Evolutionary conservation across 129 eudicot species (phyloP).

Genomic region (Chrysanthemum makinoi): DNA sequence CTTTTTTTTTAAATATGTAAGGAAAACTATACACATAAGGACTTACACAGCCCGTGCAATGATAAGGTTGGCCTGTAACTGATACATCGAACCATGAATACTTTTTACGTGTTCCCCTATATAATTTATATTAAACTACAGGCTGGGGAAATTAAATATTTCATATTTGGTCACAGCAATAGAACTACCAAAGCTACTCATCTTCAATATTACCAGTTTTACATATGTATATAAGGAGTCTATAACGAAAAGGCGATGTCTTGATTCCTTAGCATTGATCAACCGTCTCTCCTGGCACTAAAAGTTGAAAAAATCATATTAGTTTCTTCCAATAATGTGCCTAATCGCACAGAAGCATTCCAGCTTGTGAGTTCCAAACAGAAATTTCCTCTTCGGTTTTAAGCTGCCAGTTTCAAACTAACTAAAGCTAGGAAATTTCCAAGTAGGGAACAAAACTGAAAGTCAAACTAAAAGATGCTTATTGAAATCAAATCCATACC

Average conservation of each 20-base stretch:
- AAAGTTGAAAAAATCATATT: too few species aligned
- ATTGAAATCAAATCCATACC: slow-evolving; percentile 16
- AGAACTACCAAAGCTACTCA: slow-evolving; percentile 18
- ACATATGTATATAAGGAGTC: slow-evolving; percentile 5
- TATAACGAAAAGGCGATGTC: slow-evolving; percentile 3
- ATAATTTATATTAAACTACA: too few species aligned
- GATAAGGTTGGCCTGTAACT: too few species aligned
- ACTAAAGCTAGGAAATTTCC: slow-evolving; percentile 11
- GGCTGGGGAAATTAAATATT: too few species aligned
- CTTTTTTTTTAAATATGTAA: too few species aligned
- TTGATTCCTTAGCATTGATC: slow-evolving; percentile 3
- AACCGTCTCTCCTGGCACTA: slow-evolving; percentile 10
- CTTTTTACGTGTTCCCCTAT: too few species aligned
- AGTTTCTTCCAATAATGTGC: too few species aligned
- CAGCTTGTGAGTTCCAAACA: slow-evolving; percentile 7
- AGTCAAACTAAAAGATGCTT: slow-evolving; percentile 29
- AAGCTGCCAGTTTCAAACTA: slow-evolving; percentile 12
- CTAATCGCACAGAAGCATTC: slow-evolving; percentile 3
- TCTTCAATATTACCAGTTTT: slow-evolving; percentile 17
- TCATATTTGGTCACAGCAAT: not conserved
- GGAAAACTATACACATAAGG: too few species aligned
- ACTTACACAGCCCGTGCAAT: too few species aligned
- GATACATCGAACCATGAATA: too few species aligned
- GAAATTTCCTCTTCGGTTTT: not conserved
- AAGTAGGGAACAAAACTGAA: slow-evolving; percentile 16